Base-by-base conservation (phyloP, 176 grass and related monocot species). In the Carex parvula region DNA sequence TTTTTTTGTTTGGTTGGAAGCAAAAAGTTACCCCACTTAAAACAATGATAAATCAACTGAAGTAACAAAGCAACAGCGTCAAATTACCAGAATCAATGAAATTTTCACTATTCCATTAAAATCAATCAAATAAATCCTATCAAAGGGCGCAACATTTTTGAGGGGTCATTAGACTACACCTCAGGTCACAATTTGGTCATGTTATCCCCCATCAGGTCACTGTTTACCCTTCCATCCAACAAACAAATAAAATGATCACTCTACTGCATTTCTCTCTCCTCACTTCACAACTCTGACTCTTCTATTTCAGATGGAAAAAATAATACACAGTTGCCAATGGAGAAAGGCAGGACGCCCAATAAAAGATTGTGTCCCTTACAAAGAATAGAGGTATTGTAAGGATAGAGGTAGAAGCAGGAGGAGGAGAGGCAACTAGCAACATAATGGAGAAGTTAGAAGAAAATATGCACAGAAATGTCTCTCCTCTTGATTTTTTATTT, bases 21-120 rank as follows among this genome's bases (percentile, higher is more conserved):
- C 8, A 12, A 13, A 20, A 46, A 11, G 17, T 70, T 42, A 18
- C 5, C 35, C 68, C 68, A 46, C 20, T 10, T 3, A 32, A 30
- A 77, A 77, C 12, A 56, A 77, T 56, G 24, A 54, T 26, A 53
- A 29, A 76, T 26, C 13, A 30, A 29, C 20, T 54, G 17, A 54
- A 2, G 10, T 75, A 20, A 12, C 1, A 71, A 50, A 7, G 1
- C 9, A 75, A 24, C 20, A 75, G 44, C 20, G 1, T n/a, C 17
- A 18, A 48, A 46, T 16, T 48, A 22, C 39, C 35, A 72, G 11
- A 11, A 65, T 70, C 33, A 70, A 39, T 39, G 7, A 9, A 17
- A 70, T 70, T n/a, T n/a, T 70, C 33, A n/a, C 66, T 70, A n/a
- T n/a, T 70, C 41, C 18, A 62, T 62, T 20, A 62, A n/a, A 62